Conservation (phyloP, 2,329 filamentous ascomycete genomes). For the Penicillium sclerotigenum region DNA sequence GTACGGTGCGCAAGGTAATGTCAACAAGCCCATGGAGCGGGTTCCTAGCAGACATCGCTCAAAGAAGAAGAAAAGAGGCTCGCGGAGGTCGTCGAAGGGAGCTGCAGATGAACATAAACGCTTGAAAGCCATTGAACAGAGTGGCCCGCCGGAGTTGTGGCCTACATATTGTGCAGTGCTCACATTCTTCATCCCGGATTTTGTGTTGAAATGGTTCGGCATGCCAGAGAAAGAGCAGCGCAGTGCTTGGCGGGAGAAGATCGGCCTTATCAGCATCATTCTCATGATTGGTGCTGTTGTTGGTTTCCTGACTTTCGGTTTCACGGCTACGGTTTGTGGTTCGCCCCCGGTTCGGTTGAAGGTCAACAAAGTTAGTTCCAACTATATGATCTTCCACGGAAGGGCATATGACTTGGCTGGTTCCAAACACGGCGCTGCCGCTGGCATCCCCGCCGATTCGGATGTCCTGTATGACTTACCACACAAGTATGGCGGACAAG, state of each 20-base stretch:
- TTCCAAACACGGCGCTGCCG: slow-evolving; percentile 75
- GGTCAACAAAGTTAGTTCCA: slow-evolving; percentile 73
- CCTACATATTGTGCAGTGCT: slow-evolving; percentile 91
- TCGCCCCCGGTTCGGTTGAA: slow-evolving; percentile 68
- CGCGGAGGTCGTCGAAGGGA: slow-evolving; percentile 58
- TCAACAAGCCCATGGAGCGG: slow-evolving; percentile 44
- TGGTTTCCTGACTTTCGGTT: slow-evolving; percentile 94
- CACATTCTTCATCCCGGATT: slow-evolving; percentile 91
- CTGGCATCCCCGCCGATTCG: slow-evolving; percentile 68
- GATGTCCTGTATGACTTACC: slow-evolving; percentile 88
- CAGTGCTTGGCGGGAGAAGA: slow-evolving; percentile 95
- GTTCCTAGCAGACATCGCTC: slow-evolving; percentile 39
- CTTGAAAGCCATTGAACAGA: slow-evolving; percentile 59
- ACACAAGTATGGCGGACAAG: slow-evolving; percentile 77
- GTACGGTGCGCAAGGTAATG: slow-evolving; percentile 34
- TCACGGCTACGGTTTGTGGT: slow-evolving; percentile 83
- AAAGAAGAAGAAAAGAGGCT: slow-evolving; percentile 58
- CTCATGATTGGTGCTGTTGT: slow-evolving; percentile 81
- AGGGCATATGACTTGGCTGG: slow-evolving; percentile 76
- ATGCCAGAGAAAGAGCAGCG: slow-evolving; percentile 82
- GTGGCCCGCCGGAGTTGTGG: slow-evolving; percentile 83
- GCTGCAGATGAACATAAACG: slow-evolving; percentile 59
- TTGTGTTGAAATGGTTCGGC: slow-evolving; percentile 79
- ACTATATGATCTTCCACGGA: slow-evolving; percentile 97
- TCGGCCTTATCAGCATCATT: slow-evolving; percentile 93